Conservation (phyloP, 805 yeast species). For the Yarrowia sp. region DNA sequence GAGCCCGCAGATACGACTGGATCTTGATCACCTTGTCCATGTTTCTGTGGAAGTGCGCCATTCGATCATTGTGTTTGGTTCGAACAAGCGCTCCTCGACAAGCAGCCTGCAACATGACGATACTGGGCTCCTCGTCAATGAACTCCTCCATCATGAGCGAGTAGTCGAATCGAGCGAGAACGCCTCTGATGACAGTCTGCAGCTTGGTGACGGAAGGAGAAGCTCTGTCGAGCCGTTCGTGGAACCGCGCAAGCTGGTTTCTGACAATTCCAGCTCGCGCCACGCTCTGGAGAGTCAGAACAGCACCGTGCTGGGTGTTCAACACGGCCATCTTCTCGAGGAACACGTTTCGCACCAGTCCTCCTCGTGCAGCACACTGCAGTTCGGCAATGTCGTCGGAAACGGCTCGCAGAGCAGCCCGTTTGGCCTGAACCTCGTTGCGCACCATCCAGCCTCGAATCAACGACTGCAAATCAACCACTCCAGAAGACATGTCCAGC, state of each 20-base stretch:
- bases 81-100: slow-evolving; percentile 50
- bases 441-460: slow-evolving; percentile 56
- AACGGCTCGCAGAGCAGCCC: background rate
- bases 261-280: slow-evolving; percentile 29
- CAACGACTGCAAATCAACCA: slow-evolving; percentile 61
- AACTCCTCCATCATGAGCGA: slow-evolving; percentile 49
- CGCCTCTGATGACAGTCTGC: slow-evolving; percentile 52
- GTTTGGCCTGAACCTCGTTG: background rate
- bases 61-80: slow-evolving; percentile 44
- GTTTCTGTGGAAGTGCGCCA: slow-evolving; percentile 62
- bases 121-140: slow-evolving; percentile 47
- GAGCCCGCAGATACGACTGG: slow-evolving; percentile 76
- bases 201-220: slow-evolving; percentile 46
- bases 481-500: slow-evolving; percentile 38
- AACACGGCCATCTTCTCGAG: background rate
- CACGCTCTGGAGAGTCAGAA: background rate
- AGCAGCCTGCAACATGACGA: slow-evolving; percentile 49
- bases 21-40: slow-evolving; percentile 67
- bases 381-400: background rate
- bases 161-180: slow-evolving; percentile 49
- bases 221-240: slow-evolving; percentile 43
- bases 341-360: background rate
- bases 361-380: slow-evolving; percentile 29
- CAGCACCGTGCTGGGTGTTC: background rate
- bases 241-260: slow-evolving; percentile 37